Evolutionary conservation across 495 filamentous ascomycete genomes (phyloP).

Genomic region (Tuber microsphaerosporum): DNA sequence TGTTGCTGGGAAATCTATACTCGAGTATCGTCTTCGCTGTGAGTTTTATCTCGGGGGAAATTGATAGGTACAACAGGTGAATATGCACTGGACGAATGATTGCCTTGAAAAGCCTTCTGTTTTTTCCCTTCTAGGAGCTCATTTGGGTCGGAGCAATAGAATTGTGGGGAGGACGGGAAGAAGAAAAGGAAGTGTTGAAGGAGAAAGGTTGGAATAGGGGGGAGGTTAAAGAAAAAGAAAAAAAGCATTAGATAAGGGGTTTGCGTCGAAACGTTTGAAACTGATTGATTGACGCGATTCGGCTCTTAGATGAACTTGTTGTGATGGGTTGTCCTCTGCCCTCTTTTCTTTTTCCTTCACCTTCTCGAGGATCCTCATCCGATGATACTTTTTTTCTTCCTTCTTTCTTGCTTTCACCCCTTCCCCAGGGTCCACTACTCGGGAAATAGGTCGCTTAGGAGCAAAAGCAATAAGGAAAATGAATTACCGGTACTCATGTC

Average conservation of each 20-base stretch:
- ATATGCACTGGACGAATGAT: background rate
- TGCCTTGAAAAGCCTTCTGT: background rate
- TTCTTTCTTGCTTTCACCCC: too few relatives aligned
- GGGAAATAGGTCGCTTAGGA: background rate
- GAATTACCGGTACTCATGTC: background rate
- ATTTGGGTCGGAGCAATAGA: background rate
- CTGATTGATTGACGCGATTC: background rate
- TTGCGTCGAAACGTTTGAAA: background rate
- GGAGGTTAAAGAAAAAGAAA: background rate
- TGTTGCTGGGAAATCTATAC: too few relatives aligned
- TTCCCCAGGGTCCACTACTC: background rate
- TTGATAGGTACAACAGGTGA: background rate
- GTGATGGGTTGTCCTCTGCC: background rate
- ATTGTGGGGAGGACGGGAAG: background rate
- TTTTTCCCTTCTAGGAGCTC: background rate
- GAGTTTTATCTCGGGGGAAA: background rate
- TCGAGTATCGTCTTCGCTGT: background rate
- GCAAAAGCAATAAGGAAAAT: background rate
- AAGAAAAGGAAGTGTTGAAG: background rate
- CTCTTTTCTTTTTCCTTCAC: background rate
- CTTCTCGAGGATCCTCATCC: background rate
- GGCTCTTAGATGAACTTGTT: background rate
- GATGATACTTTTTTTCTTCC: too few relatives aligned
- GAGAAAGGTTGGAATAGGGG: background rate
- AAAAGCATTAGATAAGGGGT: background rate